Base-by-base conservation (phyloP, 1,284 basidiomycete species). In the Trichosporon ovoides region DNA sequence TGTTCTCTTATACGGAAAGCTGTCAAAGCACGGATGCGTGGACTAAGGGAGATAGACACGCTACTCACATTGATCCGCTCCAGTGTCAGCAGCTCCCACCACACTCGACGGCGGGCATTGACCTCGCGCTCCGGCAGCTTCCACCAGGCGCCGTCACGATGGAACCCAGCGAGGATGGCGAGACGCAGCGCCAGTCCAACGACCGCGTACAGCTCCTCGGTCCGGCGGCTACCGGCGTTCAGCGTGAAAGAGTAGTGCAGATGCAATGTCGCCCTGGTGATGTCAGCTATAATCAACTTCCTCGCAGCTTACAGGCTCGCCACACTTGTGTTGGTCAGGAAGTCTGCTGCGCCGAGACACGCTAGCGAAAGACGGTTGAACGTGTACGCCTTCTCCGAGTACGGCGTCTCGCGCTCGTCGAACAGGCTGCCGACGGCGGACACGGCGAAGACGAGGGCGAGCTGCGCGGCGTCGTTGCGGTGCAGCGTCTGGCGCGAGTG, bases 181-280 rank as follows among this genome's bases (percentile, higher is more conserved):
- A 48, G 43, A 28, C 43, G 43, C 22, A 48, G 43, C 10, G 43
- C 43, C 4, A 48, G 14, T 2, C 43, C 43, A 16, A 48, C 43
- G 9, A 48, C 43, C 2, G 43, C 43, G 43, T 48, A 48, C 14
- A 48, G 43, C 43, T 48, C 43, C 13, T 48, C 43, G 4, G 43
- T 48, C 2, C 43, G 43, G 14, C 43, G 43, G 10, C 22, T 31
- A 14, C 43, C 43, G 2, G 43, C 43, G 14, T 48, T 48, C 43
- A 48, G 43, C 43, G 43, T 48, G 43, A 48, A 48, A 14, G 43
- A 48, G 43, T 48, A 48, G 43, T 48, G 43, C 43, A 48, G 43
- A 14, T 48, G 43, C 2, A 48, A 16, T 6, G 43, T 48, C 16
- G 43, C 43, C 24, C 43, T 48, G 43, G 13, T 7, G 28, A 31